Base-by-base conservation (phyloP, 2,329 filamentous ascomycete species). In the Hypoxylon sp. region DNA sequence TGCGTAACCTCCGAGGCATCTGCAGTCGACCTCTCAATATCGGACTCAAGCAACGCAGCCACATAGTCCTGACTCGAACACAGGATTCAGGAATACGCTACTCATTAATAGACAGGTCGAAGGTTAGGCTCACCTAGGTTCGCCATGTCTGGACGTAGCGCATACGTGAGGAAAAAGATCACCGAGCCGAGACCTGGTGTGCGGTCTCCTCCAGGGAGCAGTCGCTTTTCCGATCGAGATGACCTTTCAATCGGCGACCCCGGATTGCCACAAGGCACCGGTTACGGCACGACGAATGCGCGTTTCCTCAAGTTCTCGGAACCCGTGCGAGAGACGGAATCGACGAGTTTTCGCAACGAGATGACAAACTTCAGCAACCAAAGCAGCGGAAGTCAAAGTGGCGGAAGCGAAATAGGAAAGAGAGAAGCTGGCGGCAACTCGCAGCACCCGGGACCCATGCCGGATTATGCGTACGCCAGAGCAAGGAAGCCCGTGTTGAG, bases 91-190 rank as follows among this genome's bases (percentile, higher is more conserved):
- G 18, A 26, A 46, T 24, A 32, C 36, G 4, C 9, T 30, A 18
- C n/a, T 20, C 26, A 14, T 12, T 32, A 24, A 16, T 48, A 49
- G 12, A 18, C 55, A 18, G n/a, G 26, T 20, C 30, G 18, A 22
- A 8, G 40, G 48, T 50, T 20, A 14, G 14, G 16, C 18, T 28
- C 26, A 52, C 22, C 5, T 36, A 18, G 7, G 44, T 30, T 49
- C n/a, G 63, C 57, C 65, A 88, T 88, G 85, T 88, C 85, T 5
- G 85, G 84, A 64, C 80, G 85, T 58, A 87, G 85, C 75, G 85
- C 85, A 30, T 81, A 85, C 69, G 85, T 86, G 73, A 83, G 85
- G 71, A 87, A 87, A 74, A 87, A 86, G 78, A 85, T 84, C 68
- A 84, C 82, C 0, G 82, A 87, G 61, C 78, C 80, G 24, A 82